Evolutionary conservation across 2,329 filamentous ascomycete genomes (phyloP), one percentile per base, ranked within the genome.

Genomic region (Rhinocladiella similis): DNA sequence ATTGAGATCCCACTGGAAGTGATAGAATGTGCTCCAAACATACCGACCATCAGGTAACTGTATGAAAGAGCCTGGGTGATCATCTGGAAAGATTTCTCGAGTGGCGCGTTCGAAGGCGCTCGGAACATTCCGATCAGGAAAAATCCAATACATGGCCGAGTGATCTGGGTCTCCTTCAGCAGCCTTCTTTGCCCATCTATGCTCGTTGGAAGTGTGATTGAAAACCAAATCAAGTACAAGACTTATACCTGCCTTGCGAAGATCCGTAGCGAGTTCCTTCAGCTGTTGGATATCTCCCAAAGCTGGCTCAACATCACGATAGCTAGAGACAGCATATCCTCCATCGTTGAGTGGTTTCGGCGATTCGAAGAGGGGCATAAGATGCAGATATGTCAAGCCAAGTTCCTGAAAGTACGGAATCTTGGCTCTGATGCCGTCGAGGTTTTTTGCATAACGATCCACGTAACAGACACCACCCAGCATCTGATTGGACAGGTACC

Each of bases 391-490:
- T 3, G 62, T 64, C 50, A 64, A 47, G 10, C 60, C 62, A n/a
- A 64, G 54, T 58, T 64, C 62, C 51, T 64, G 53, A 38, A 64
- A 64, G 33, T 64, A 64, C 12, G 62, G 62, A 5, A 64, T 64
- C 13, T 55, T 54, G 18, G 35, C 46, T 36, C 61, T 63, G 56
- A 64, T 58, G 5, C 62, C 62, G 19, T 53, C 53, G 7, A 64
- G 50, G 38, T 57, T 60, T 39, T 60, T 60, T 5, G 60, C 62
- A 22, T 64, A 64, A 19, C 57, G 56, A 20, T 64, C 60, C 20
- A 64, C 62, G 39, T 64, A 64, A 47, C 62, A 64, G 18, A 64
- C 62, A 16, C 60, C 62, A 22, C 62, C 62, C 16, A 64, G 38
- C 62, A 64, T 64, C 39, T 63, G 56, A 20, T 63, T 64, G 6